Conservation (phyloP, 495 filamentous ascomycete species). For the Xylaria acuta region DNA sequence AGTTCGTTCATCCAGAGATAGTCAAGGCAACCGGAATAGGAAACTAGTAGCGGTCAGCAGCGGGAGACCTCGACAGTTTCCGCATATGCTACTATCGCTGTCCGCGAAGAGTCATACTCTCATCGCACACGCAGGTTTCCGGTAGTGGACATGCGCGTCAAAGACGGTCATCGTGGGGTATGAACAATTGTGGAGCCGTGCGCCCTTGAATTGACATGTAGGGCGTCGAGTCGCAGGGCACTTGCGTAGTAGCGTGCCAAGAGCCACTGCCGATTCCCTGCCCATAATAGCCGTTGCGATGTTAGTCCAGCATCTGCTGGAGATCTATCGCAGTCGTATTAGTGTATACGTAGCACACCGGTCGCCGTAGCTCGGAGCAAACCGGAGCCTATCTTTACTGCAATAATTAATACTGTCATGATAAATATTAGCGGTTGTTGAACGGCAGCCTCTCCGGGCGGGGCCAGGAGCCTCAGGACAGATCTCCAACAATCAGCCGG, state of each 20-base stretch:
- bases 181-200: slow-evolving; percentile 34
- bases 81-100: neutral
- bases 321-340: neutral
- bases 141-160: slow-evolving; percentile 6
- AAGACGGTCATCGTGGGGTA: slow-evolving; percentile 17
- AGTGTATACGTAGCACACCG: neutral
- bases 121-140: neutral
- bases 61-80: neutral
- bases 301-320: neutral
- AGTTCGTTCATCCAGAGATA: neutral
- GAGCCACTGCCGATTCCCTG: neutral
- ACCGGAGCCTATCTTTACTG: neutral
- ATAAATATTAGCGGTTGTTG: slow-evolving; percentile 6
- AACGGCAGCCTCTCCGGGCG: neutral
- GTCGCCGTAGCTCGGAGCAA: slow-evolving; percentile 21
- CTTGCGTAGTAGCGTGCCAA: slow-evolving; percentile 8
- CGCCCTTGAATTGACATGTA: slow-evolving; percentile 45
- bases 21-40: neutral
- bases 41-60: slow-evolving; percentile 16
- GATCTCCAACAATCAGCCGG: neutral
- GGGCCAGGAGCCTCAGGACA: neutral
- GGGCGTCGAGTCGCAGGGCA: slow-evolving; percentile 28
- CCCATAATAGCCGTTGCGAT: neutral
- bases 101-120: slow-evolving; percentile 14
- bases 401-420: slow-evolving; percentile 3